A percentile compares a stretch with the other conserved stretches of the same genome.
phyloP scores from a whole-genome alignment of 164 flowering plant species.

The Umbellularia californica region DNA sequence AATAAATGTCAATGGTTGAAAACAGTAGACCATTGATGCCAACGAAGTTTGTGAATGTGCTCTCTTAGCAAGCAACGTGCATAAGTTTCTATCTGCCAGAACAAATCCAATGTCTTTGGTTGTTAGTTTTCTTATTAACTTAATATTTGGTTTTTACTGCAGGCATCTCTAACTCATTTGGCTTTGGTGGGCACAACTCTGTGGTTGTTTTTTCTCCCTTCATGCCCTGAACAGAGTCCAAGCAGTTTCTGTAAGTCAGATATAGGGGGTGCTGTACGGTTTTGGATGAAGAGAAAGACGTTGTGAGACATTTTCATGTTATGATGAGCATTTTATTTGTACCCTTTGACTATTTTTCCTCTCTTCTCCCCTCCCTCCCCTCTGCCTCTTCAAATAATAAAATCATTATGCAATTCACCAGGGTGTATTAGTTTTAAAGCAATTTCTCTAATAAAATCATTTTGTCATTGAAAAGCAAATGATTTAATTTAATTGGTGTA shows the following conservation, averaged over 20 bases:
- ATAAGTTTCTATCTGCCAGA: no score
- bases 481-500: no score
- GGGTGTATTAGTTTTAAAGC: no score
- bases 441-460: no score
- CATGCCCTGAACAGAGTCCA: slow-evolving; percentile 26
- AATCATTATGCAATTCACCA: no score
- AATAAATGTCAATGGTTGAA: neutral
- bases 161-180: slow-evolving; percentile 69
- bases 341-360: no score
- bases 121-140: neutral
- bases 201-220: slow-evolving; percentile 71
- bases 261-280: neutral
- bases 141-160: slow-evolving; percentile 13
- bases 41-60: neutral
- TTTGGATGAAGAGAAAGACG: neutral
- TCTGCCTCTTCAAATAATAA: no score
- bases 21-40: neutral
- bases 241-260: neutral
- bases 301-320: neutral
- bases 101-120: neutral
- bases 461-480: no score
- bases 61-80: no score
- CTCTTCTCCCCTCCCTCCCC: no score
- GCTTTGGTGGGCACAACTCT: slow-evolving; percentile 70
- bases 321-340: no score